Conservation (phyloP, 169 alveolate species). For the Theileria parva region DNA sequence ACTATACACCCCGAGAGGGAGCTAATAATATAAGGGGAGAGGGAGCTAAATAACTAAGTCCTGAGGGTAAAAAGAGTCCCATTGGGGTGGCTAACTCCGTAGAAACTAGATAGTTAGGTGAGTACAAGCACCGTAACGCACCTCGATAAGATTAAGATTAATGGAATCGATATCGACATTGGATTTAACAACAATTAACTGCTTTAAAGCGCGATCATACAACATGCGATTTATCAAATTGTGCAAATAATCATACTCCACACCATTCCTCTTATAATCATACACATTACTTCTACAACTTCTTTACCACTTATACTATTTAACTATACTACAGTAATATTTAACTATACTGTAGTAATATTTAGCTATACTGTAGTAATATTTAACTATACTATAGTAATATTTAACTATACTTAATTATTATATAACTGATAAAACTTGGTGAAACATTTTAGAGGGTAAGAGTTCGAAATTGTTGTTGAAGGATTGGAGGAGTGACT, state of each 20-base stretch:
- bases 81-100: too few relatives aligned
- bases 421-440: too few relatives aligned
- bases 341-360: too few relatives aligned
- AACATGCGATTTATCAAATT: constrained; percentile 43
- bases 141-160: constrained; percentile 64
- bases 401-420: too few relatives aligned
- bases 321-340: too few relatives aligned
- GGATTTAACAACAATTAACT: constrained; percentile 73
- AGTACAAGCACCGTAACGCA: background rate
- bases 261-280: constrained; percentile 16
- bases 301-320: too few relatives aligned
- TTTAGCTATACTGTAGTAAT: too few relatives aligned
- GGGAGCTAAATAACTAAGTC: too few relatives aligned
- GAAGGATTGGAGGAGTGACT: constrained; percentile 26
- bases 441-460: constrained; percentile 39
- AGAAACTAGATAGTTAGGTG: background rate
- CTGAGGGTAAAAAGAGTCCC: too few relatives aligned
- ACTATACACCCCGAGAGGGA: too few relatives aligned
- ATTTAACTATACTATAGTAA: too few relatives aligned
- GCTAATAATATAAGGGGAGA: too few relatives aligned
- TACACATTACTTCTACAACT: constrained; percentile 23
- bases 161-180: constrained; percentile 72
- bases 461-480: constrained; percentile 33
- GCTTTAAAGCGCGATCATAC: constrained; percentile 66
- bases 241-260: constrained; percentile 50